phyloP scores from a whole-genome alignment of 352 stramenopile species.

The Pythium myriotylum region DNA sequence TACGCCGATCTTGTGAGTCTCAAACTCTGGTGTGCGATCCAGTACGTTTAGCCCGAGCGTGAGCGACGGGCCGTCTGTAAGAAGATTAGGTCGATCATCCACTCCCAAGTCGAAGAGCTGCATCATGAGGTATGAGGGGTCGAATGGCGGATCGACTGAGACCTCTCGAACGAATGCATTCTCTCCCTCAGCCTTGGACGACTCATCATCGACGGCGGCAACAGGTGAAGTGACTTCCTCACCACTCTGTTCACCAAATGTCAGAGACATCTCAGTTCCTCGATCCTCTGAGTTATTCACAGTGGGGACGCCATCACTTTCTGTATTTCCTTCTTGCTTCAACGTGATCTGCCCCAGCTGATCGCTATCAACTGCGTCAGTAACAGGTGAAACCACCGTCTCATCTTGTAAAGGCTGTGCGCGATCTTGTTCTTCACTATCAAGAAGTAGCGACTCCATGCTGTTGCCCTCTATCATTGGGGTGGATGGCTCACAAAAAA shows the following conservation, averaged over 20 bases:
- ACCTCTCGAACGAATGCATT: too few relatives aligned
- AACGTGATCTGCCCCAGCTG: too few relatives aligned
- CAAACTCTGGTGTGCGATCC: constrained; percentile 78
- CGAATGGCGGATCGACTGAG: constrained; percentile 24
- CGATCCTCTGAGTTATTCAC: too few relatives aligned
- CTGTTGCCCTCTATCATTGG: background rate
- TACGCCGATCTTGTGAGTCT: constrained; percentile 88
- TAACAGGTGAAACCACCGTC: background rate
- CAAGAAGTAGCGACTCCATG: constrained; percentile 22
- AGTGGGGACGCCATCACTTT: too few relatives aligned
- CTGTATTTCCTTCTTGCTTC: too few relatives aligned
- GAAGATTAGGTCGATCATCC: constrained; percentile 55
- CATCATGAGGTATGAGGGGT: constrained; percentile 83
- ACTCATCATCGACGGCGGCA: background rate
- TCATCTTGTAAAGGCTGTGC: background rate
- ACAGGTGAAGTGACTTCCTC: too few relatives aligned
- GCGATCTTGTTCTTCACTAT: background rate
- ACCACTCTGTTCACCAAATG: too few relatives aligned
- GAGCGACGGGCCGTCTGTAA: constrained; percentile 59
- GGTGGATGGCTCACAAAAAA: constrained; percentile 54
- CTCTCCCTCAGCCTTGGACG: background rate
- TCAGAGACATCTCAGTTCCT: too few relatives aligned
- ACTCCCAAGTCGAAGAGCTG: constrained; percentile 74
- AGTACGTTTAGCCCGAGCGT: constrained; percentile 70
- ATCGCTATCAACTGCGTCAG: background rate